phyloP scores from a whole-genome alignment of 345 rosid genomes.

The Draba incana region DNA sequence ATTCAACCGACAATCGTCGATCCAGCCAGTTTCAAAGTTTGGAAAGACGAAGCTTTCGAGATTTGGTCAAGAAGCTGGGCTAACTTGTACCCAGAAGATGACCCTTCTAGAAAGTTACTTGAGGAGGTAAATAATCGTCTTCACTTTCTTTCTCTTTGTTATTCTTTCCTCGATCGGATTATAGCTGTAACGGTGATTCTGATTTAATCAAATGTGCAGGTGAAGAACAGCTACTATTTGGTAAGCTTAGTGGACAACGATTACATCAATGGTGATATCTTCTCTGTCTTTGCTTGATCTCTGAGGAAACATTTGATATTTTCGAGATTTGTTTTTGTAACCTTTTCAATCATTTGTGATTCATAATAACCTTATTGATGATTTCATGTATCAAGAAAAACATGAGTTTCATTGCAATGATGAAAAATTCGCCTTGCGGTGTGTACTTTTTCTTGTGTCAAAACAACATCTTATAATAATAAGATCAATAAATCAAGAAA shows the following conservation, averaged over 20 bases:
- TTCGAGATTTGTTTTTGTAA: constrained; percentile 29
- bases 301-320: constrained; percentile 15
- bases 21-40: constrained; percentile 86
- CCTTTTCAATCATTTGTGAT: constrained; percentile 22
- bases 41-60: constrained; percentile 99
- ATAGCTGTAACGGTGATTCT: constrained; percentile 19
- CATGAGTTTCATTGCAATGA: constrained; percentile 37
- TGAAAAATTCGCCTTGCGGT: background rate
- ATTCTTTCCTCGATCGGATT: background rate
- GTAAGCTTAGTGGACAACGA: constrained; percentile 66
- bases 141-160: background rate
- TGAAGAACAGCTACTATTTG: constrained; percentile 74
- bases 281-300: constrained; percentile 40
- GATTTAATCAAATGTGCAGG: constrained; percentile 51
- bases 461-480: constrained; percentile 13
- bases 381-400: constrained; percentile 13
- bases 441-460: constrained; percentile 21
- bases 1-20: constrained; percentile 97
- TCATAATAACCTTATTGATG: constrained; percentile 8
- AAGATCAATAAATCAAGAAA: constrained; percentile 50
- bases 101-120: constrained; percentile 62
- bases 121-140: constrained; percentile 58
- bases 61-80: constrained; percentile 96
- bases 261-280: constrained; percentile 41
- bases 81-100: constrained; percentile 70